Evolutionary conservation across 768 basidiomycete species (phyloP).

Genomic region (Leucocoprinus leucothites): DNA sequence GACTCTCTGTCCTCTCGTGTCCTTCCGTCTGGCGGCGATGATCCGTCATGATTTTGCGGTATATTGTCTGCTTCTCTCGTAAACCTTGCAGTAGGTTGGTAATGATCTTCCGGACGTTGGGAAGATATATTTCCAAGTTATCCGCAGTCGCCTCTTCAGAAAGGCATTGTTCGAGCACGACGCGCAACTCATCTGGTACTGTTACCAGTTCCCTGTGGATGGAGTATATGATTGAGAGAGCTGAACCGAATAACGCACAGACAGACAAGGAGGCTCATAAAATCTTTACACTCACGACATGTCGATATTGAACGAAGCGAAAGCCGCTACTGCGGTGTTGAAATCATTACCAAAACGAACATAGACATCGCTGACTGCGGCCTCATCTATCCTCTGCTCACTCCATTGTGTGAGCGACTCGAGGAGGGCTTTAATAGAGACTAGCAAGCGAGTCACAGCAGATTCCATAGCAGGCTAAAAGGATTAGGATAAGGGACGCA

Average conservation of each 20-base stretch:
- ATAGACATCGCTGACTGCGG: constrained; percentile 93
- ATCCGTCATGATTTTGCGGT: constrained; percentile 72
- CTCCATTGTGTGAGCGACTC: constrained; percentile 89
- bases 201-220: constrained; percentile 72
- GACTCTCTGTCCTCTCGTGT: constrained; percentile 55
- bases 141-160: constrained; percentile 85
- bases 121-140: constrained; percentile 86
- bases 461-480: constrained; percentile 76
- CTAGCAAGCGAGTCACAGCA: constrained; percentile 87
- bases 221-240: constrained; percentile 4
- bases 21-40: constrained; percentile 48
- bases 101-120: constrained; percentile 88
- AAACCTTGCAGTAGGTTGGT: constrained; percentile 90
- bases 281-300: constrained; percentile 69
- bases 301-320: constrained; percentile 78
- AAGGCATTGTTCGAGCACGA: constrained; percentile 85
- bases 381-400: constrained; percentile 63
- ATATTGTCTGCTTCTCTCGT: constrained; percentile 87
- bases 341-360: constrained; percentile 97
- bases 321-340: constrained; percentile 89
- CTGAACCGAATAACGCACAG: background rate
- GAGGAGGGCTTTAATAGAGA: constrained; percentile 93
- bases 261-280: no score
- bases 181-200: constrained; percentile 87
- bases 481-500: constrained; percentile 5